Base-by-base conservation (phyloP, 2,329 filamentous ascomycete species). In the Pleoardoris graminearum region DNA sequence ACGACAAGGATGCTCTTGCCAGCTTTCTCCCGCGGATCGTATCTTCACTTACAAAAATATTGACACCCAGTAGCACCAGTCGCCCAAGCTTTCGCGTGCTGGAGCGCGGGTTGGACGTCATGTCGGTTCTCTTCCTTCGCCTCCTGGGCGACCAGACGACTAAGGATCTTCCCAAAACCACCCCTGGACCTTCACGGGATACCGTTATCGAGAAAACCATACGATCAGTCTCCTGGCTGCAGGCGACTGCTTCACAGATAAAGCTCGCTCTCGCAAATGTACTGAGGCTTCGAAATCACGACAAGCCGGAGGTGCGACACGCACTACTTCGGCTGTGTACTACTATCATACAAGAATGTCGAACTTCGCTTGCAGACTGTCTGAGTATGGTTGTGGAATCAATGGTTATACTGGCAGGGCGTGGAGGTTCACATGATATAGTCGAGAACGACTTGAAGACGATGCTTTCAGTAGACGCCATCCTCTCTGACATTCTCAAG, bases 1-100 rank as follows among this genome's bases (percentile, higher is more conserved):
- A 82, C 47, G 88, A 94, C 63, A 82, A 82, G 41, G 82, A 88
- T n/a, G 85, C 89, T 2, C 77, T 96, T 50, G 90, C 91, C 8
- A 92, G 84, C 55, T 94, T 99, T 65, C 79, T 97, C 36, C 94
- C 95, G 0, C 91, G 92, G 8, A 90, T 90, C 0, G 84, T 96
- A 0, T 97, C 94, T 3, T 85, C 86, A 1, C 76, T 99, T 21
- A 86, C 88, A 2, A 92, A 88, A 64, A 77, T 91, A 0, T 75
- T 96, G 45, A 87, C 88, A 4, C 85, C 85, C 0, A 88, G 86
- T 0, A 83, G 80, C n/a, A 78, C 82, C 35, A 80, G 82, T 59
- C 79, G 83, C 43, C 77, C 83, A 29, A 79, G 81, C 42, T 85
- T 81, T 59, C 83, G 80, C 35, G 82, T 95, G 0, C 76, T 97